Base-by-base conservation (phyloP, 2,329 filamentous ascomycete species). In the Leptographium flavum region DNA sequence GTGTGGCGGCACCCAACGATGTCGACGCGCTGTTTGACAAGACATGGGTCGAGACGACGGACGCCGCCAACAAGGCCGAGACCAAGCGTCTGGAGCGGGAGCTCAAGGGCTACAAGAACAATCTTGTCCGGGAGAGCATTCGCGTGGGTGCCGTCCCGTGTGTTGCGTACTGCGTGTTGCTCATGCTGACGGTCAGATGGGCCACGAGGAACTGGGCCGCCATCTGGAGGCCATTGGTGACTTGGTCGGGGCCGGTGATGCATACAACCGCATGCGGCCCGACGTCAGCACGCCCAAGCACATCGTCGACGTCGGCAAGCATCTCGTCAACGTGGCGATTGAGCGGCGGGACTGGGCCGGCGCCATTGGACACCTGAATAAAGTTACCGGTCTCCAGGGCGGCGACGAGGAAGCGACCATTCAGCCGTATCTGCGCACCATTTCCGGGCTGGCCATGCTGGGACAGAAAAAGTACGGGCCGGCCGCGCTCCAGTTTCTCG, bases 81-180 rank as follows among this genome's bases (percentile, higher is more conserved):
- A 81, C 81, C 1, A 70, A 77, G 45, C 76, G 83, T n/a, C 69
- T 96, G 45, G 87, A 95, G 58, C 68, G 74, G 15, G 87, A 96
- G 61, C 69, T 98, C 19, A 88, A 87, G 61, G 82, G 81, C 1
- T 96, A 96, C 63, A 94, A 92, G 64, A 94, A 95, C 59, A 98
- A 96, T 56, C 66, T 96, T 37, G 87, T 98, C 55, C 94, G 95
- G 60, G 92, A 98, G 65, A 95, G 87, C 65, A 94, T 96, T 56
- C 68, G 88, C 54, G 87, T 93, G 69, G 46, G 73, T 57, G 14
- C 15, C 4, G 9, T 14, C 17, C 32, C 14, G 32, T 10, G 6
- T 36, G 14, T 23, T 10, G 15, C 9, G 5, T 45, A 53, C 11
- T 38, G 19, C 38, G 4, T 15, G 7, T 14, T 13, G 19, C 19